These are phyloP conservation scores for Clarireedia monteithiana DNA, from an alignment of 2,329 filamentous ascomycete genomes.

Conservation along the genomic window DNA sequence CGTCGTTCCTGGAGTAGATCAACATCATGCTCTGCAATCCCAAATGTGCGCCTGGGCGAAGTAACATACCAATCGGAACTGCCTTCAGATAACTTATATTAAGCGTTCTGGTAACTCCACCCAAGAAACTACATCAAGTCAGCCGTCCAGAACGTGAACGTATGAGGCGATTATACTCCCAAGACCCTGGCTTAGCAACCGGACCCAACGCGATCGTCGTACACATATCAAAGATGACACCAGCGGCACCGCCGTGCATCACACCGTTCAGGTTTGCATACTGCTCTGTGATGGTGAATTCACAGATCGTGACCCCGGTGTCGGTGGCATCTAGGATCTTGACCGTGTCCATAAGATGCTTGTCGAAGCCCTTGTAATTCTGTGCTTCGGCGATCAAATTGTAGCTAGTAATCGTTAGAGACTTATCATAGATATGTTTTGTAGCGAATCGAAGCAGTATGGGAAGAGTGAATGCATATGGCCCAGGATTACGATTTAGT, in stretches of 20 bases:
- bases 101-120: constrained; percentile 41
- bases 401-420: constrained; percentile 15
- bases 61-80: constrained; percentile 35
- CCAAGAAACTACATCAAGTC: constrained; percentile 33
- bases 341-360: constrained; percentile 19
- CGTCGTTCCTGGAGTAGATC: constrained; percentile 28
- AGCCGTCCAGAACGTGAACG: not conserved
- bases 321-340: constrained; percentile 27
- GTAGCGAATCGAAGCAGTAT: too few species aligned
- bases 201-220: constrained; percentile 43
- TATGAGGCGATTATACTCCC: constrained; percentile 32
- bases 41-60: not conserved
- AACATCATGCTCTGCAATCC: not conserved
- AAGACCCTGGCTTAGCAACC: constrained; percentile 39
- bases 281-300: constrained; percentile 34
- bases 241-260: constrained; percentile 46
- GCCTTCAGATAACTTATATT: constrained; percentile 44
- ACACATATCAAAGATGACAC: constrained; percentile 47
- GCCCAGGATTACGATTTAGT: too few species aligned
- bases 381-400: constrained; percentile 15
- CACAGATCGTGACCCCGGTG: constrained; percentile 33
- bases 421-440: not conserved
- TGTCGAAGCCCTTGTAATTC: constrained; percentile 20
- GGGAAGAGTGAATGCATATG: too few species aligned
- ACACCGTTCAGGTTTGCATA: constrained; percentile 41